Base-by-base conservation (phyloP, 331 rosid genomes). In the Rosa hybrid region DNA sequence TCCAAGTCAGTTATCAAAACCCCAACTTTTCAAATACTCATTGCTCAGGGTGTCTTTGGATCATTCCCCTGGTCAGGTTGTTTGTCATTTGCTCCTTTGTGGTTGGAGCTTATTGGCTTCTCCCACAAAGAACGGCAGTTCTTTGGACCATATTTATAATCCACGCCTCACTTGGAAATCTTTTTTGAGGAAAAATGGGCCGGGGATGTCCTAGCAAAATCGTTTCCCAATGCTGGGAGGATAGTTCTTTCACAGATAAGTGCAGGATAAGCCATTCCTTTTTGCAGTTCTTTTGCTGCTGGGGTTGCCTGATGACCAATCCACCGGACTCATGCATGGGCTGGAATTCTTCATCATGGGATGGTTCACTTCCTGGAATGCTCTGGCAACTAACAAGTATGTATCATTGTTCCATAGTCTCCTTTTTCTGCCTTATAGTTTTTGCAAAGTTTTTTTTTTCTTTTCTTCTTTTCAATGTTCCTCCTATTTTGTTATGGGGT, bases 1-100 rank as follows among this genome's bases (percentile, higher is more conserved):
- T 84, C 93, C 16, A 91, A 86, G 42, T 78, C 89, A 3, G 97
- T 94, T 11, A 83, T 92, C 5, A 39, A 69, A 71, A 92, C 91
- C 78, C 94, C 89, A 16, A 80, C 97, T 14, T 94, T 94, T 84
- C 94, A 86, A 86, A 91, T 92, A 68, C 87, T 94, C 71, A 97
- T 94, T 60, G 97, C 97, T 77, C 98, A 92, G 64, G 98, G 97
- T 34, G 93, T 94, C 51, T 89, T 91, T 44, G 98, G 98, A n/a
- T 83, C 94, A 21, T 92, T 94, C 65, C 94, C 94, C 0, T 87
- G 94, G 97, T 88, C 97, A 1, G 94, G 91, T 8, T 84, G 91
- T 8, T 84, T 92, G 82, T 84, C 93, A 4, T 94, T 94, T 85
- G 87, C 94, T 46, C 83, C 97, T 1, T 89, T 91, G 86, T 92